Base-by-base conservation (phyloP, 2,329 filamentous ascomycete species). In the Aureobasidium mangrovei region DNA sequence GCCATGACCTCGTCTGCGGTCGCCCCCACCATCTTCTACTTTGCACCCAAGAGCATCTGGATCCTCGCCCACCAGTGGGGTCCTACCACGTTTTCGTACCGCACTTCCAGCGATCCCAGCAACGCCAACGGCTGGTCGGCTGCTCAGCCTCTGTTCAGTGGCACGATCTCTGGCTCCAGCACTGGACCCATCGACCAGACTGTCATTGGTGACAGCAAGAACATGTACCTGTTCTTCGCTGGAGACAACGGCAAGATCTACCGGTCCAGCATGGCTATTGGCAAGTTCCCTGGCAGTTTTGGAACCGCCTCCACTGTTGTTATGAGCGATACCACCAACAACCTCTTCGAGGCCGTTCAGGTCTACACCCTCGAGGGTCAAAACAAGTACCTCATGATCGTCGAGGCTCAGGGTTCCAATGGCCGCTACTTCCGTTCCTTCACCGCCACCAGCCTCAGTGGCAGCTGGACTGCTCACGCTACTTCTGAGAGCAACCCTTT, bases 191-290 rank as follows among this genome's bases (percentile, higher is more conserved):
- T 86, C 57, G 82, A 85, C 65, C 81, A 83, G 67, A 79, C 80
- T 0, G 59, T 85, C 54, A 85, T 85, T 58, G 80, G 78, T 39
- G 83, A 85, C 65, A 67, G 67, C 63, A 67, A 64, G 5, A 77
- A 78, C 67, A 84, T 84, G 79, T 84, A 84, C 60, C 70, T 86
- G 4, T 86, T 85, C 76, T 85, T 85, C 60, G 74, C 75, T 0
- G 83, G 81, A 6, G 83, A 86, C 67, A 83, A 85, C 58, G 83
- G 83, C 65, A 77, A 76, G 43, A 82, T 86, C 63, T 85, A 85
- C 69, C 75, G 82, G 1, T 65, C 81, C 51, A 78, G 74, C 63
- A 85, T 84, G 79, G 74, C 82, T 36, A 77, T 84, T 27, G 74
- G 66, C 44, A 76, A 79, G 57, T 85, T 85, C 72, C 83, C 83